A percentile compares a stretch with the other conserved stretches of the same genome.
Conservation (phyloP, 2,329 filamentous ascomycete species). For the Penicillium hesseltinei region DNA sequence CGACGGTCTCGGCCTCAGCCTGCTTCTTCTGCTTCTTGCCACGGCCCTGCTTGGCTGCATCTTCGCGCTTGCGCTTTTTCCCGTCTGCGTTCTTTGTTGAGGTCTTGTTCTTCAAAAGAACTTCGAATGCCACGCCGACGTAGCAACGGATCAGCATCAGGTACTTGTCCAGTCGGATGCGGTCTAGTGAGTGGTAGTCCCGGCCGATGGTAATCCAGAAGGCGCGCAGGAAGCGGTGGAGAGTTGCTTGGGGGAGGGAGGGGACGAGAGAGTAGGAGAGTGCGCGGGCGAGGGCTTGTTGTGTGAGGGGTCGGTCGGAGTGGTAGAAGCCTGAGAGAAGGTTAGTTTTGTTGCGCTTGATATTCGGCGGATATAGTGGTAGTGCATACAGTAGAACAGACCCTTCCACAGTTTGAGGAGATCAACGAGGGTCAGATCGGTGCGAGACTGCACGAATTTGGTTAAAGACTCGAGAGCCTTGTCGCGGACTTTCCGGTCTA, state of each 20-base stretch:
- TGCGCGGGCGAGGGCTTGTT: slow-evolving; percentile 77
- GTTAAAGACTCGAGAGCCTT: slow-evolving; percentile 74
- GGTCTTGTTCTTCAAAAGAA: slow-evolving; percentile 34
- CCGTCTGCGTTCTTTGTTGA: slow-evolving; percentile 16
- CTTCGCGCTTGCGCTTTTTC: slow-evolving; percentile 34
- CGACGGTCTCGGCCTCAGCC: slow-evolving; percentile 19
- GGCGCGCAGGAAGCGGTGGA: slow-evolving; percentile 54
- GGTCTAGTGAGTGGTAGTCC: slow-evolving; percentile 70
- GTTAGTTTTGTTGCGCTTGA: neutral
- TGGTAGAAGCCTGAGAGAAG: slow-evolving; percentile 73
- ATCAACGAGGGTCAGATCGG: slow-evolving; percentile 64
- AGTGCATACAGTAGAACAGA: slow-evolving; percentile 70
- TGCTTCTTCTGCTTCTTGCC: slow-evolving; percentile 33
- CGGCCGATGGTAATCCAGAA: slow-evolving; percentile 70
- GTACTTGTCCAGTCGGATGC: slow-evolving; percentile 87
- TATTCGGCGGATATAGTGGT: neutral
- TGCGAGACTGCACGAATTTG: slow-evolving; percentile 68
- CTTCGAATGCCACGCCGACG: slow-evolving; percentile 65
- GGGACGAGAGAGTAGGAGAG: slow-evolving; percentile 68
- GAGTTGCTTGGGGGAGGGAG: slow-evolving; percentile 52
- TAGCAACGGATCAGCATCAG: slow-evolving; percentile 78
- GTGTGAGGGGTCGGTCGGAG: slow-evolving; percentile 82
- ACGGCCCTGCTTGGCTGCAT: slow-evolving; percentile 24
- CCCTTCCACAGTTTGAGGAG: slow-evolving; percentile 91
- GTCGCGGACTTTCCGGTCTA: slow-evolving; percentile 76